Evolutionary conservation across 2,329 filamentous ascomycete species (phyloP).

Genomic region (Cladosporium oxysporum): DNA sequence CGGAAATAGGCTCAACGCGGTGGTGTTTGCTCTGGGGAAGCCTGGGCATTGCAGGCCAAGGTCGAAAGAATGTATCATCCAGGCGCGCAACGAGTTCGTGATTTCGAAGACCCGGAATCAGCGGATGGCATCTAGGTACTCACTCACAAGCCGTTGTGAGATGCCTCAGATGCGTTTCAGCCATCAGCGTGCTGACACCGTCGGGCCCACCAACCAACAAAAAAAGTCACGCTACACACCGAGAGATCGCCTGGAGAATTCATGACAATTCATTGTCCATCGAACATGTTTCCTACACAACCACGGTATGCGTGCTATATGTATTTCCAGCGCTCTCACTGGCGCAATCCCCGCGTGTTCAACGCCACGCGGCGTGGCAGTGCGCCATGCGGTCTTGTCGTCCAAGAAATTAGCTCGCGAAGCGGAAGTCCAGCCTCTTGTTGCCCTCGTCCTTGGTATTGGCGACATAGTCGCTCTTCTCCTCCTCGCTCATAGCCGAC

Average conservation of each 20-base stretch:
- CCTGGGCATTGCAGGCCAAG: background rate
- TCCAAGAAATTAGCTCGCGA: slow-evolving; percentile 30
- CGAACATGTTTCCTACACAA: background rate
- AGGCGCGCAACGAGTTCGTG: background rate
- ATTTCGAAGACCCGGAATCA: background rate
- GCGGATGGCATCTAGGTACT: background rate
- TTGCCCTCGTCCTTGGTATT: slow-evolving; percentile 42
- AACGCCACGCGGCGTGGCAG: background rate
- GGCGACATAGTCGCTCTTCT: slow-evolving; percentile 52
- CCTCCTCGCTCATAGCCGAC: slow-evolving; percentile 50
- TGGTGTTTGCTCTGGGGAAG: background rate
- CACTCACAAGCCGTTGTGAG: background rate
- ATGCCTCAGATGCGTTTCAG: background rate
- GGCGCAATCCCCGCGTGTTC: background rate
- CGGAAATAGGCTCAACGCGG: background rate
- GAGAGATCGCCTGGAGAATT: background rate
- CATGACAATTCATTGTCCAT: background rate
- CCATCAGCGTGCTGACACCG: background rate
- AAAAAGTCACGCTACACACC: background rate
- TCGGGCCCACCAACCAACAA: background rate
- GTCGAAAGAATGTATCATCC: background rate
- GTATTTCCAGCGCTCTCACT: background rate
- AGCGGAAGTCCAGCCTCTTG: slow-evolving; percentile 44
- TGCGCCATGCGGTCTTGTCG: slow-evolving; percentile 3
- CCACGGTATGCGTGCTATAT: background rate